These are phyloP conservation scores for Chalciporus pseudorubinellus DNA, from an alignment of 768 basidiomycete genomes.

Conservation along the genomic window DNA sequence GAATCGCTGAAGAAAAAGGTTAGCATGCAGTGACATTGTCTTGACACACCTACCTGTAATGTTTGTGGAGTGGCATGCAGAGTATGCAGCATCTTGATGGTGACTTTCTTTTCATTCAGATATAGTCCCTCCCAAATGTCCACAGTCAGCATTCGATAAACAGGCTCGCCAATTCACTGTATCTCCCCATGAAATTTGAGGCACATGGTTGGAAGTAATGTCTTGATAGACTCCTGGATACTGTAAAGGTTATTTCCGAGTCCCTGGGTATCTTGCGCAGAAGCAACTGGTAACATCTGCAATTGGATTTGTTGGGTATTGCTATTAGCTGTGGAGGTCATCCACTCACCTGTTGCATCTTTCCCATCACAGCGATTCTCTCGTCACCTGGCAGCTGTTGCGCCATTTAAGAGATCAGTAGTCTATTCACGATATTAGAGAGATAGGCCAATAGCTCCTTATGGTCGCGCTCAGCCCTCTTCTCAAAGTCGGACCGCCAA, in stretches of 20 bases:
- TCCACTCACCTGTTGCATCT: constrained; percentile 47
- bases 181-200: constrained; percentile 51
- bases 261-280: constrained; percentile 35
- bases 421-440: constrained; percentile 42
- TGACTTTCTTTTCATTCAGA: constrained; percentile 51
- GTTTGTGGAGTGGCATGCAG: constrained; percentile 47
- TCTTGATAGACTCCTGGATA: constrained; percentile 42
- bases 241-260: constrained; percentile 49
- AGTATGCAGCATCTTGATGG: constrained; percentile 55
- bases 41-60: constrained; percentile 33
- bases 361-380: constrained; percentile 41
- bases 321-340: not conserved
- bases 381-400: constrained; percentile 34
- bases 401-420: constrained; percentile 34
- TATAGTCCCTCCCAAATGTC: constrained; percentile 57
- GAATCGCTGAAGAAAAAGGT: constrained; percentile 40
- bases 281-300: not conserved
- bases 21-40: not conserved
- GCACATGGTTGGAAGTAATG: constrained; percentile 49
- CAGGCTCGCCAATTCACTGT: constrained; percentile 44
- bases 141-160: constrained; percentile 50
- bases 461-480: constrained; percentile 41
- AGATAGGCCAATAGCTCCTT: constrained; percentile 42
- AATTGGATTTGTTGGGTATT: too few species aligned
- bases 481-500: constrained; percentile 47